Evolutionary conservation across 805 yeast species (phyloP).

Genomic region (Candida corydali): DNA sequence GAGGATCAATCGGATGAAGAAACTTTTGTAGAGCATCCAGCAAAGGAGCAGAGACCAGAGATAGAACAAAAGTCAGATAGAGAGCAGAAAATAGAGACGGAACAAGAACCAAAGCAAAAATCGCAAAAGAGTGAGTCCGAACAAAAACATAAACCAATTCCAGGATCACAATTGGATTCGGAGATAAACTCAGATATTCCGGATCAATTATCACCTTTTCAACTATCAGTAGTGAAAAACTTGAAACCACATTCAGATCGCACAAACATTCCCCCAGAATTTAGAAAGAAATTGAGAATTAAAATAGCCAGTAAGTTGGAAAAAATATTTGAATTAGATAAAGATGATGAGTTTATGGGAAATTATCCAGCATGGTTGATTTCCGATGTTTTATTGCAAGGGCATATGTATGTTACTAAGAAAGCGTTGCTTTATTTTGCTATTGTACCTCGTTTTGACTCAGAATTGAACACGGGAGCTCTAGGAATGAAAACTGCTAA

Average conservation of each 20-base stretch:
- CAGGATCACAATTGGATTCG: too few relatives aligned
- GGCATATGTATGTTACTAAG: constrained; percentile 72
- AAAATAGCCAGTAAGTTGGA: constrained; percentile 33
- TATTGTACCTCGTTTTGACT: constrained; percentile 56
- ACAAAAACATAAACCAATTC: too few relatives aligned
- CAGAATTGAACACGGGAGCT: constrained; percentile 30
- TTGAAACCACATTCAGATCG: constrained; percentile 17
- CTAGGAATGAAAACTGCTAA: constrained; percentile 36
- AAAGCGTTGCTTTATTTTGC: constrained; percentile 71
- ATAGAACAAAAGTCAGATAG: too few relatives aligned
- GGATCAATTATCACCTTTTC: constrained; percentile 14
- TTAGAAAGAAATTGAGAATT: constrained; percentile 12
- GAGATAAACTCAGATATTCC: constrained; percentile 2
- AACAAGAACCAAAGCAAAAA: too few relatives aligned
- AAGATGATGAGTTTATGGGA: constrained; percentile 51
- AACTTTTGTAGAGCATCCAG: constrained; percentile 1
- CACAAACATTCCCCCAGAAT: constrained; percentile 10
- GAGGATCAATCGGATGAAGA: constrained; percentile 5
- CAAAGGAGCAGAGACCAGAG: background rate
- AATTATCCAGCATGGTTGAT: constrained; percentile 77
- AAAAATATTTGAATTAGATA: constrained; percentile 40
- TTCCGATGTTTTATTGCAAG: constrained; percentile 79
- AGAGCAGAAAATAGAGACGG: too few relatives aligned
- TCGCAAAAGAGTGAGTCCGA: too few relatives aligned
- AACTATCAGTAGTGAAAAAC: constrained; percentile 27